A percentile compares a stretch with the other conserved stretches of the same genome.
phyloP scores from a whole-genome alignment of 2,329 filamentous ascomycete species.

The Chrysosporium keratinophilum region DNA sequence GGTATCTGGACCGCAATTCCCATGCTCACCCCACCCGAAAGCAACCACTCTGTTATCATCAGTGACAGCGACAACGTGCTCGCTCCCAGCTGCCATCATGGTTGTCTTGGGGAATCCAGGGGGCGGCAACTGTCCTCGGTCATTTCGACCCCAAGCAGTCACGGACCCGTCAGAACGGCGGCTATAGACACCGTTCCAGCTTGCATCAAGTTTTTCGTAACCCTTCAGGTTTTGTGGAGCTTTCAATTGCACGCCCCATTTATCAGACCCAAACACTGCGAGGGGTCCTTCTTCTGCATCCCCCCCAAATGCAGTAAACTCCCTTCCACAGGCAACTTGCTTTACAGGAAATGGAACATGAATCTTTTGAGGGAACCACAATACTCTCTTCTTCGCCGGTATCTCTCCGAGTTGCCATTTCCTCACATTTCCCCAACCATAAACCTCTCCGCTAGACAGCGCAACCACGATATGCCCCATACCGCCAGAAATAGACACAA shows the following conservation, averaged over 20 bases:
- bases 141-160: slow-evolving; percentile 69
- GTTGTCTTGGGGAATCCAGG: slow-evolving; percentile 47
- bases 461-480: slow-evolving; percentile 70
- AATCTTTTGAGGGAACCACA: slow-evolving; percentile 54
- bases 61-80: slow-evolving; percentile 71
- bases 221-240: slow-evolving; percentile 45
- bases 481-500: slow-evolving; percentile 59
- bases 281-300: slow-evolving; percentile 45
- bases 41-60: slow-evolving; percentile 57
- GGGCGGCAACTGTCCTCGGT: slow-evolving; percentile 71
- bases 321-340: slow-evolving; percentile 66
- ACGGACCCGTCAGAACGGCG: slow-evolving; percentile 52
- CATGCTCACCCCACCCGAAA: slow-evolving; percentile 98
- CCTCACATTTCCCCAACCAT: slow-evolving; percentile 78
- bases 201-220: slow-evolving; percentile 62
- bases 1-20: slow-evolving; percentile 70
- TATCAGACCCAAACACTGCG: slow-evolving; percentile 61
- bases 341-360: slow-evolving; percentile 51
- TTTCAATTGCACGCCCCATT: slow-evolving; percentile 54
- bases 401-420: slow-evolving; percentile 71
- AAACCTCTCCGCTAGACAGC: slow-evolving; percentile 63
- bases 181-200: slow-evolving; percentile 74
- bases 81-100: slow-evolving; percentile 62
- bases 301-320: slow-evolving; percentile 68
- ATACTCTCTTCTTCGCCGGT: slow-evolving; percentile 36